phyloP scores from a whole-genome alignment of 768 basidiomycete genomes.

The Podaxis sp. region DNA sequence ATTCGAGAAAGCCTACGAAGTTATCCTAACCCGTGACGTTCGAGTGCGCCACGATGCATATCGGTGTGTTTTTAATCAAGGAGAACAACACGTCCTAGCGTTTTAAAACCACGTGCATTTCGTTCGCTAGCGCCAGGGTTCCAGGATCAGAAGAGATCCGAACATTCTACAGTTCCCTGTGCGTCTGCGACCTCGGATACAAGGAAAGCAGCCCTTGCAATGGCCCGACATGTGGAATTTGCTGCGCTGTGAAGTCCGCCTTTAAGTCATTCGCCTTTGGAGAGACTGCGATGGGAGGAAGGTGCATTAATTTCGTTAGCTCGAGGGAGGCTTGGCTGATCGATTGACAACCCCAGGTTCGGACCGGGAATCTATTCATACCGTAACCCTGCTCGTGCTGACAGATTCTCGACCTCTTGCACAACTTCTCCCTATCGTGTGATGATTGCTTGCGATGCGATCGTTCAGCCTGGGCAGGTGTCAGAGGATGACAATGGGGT shows the following conservation, averaged over 20 bases:
- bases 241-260: conserved; percentile 53
- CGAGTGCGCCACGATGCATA: conserved; percentile 47
- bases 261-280: conserved; percentile 62
- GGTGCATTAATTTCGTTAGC: conserved; percentile 34
- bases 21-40: conserved; percentile 39
- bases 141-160: conserved; percentile 45
- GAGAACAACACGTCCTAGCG: neutral
- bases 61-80: conserved; percentile 32
- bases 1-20: conserved; percentile 58
- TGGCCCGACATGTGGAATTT: conserved; percentile 66
- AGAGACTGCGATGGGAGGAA: conserved; percentile 46
- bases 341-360: conserved; percentile 34
- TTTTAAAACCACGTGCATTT: conserved; percentile 1
- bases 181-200: conserved; percentile 65
- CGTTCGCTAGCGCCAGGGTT: conserved; percentile 30
- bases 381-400: conserved; percentile 55
- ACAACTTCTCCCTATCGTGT: conserved; percentile 66
- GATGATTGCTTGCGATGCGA: conserved; percentile 57
- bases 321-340: neutral
- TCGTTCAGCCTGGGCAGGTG: conserved; percentile 36
- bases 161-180: conserved; percentile 63
- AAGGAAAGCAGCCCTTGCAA: conserved; percentile 50
- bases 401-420: conserved; percentile 63
- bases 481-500: conserved; percentile 25
- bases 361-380: conserved; percentile 67